A percentile compares a stretch with the other conserved stretches of the same genome.
phyloP scores from a whole-genome alignment of 2,329 filamentous ascomycete genomes.

The Paecilomyces formosus region DNA sequence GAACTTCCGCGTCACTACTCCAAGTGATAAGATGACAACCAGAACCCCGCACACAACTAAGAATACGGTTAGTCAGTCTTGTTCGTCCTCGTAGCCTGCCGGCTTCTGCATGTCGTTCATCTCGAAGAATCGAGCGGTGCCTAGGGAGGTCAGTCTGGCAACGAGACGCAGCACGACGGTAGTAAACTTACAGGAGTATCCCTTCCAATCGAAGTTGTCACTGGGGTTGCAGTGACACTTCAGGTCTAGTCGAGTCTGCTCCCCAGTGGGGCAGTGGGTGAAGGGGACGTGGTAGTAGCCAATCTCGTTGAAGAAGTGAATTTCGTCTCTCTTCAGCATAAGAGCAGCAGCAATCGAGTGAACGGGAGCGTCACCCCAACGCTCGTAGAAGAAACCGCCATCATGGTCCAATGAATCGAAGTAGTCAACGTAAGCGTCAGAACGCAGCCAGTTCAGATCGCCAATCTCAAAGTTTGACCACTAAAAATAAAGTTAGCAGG shows the following conservation, averaged over 20 bases:
- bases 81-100: conserved; percentile 71
- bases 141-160: conserved; percentile 36
- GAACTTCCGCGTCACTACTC: conserved; percentile 14
- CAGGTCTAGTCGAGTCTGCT: conserved; percentile 73
- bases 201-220: conserved; percentile 99
- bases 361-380: conserved; percentile 95
- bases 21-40: conserved; percentile 10
- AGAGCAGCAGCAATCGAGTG: conserved; percentile 93
- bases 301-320: conserved; percentile 99
- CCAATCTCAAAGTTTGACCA: conserved; percentile 99
- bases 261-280: conserved; percentile 90
- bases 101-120: conserved; percentile 75
- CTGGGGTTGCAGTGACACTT: conserved; percentile 92
- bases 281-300: conserved; percentile 98
- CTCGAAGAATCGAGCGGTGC: conserved; percentile 80
- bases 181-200: conserved; percentile 75
- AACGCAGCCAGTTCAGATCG: conserved; percentile 87
- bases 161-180: conserved; percentile 26
- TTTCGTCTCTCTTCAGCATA: conserved; percentile 82
- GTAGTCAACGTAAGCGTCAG: conserved; percentile 80
- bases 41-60: conserved; percentile 13
- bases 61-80: conserved; percentile 34
- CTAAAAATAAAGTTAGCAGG: conserved; percentile 34
- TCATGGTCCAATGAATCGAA: conserved; percentile 83
- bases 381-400: conserved; percentile 97